Base-by-base conservation (phyloP, 805 yeast genomes). In the Ogataea henricii region DNA sequence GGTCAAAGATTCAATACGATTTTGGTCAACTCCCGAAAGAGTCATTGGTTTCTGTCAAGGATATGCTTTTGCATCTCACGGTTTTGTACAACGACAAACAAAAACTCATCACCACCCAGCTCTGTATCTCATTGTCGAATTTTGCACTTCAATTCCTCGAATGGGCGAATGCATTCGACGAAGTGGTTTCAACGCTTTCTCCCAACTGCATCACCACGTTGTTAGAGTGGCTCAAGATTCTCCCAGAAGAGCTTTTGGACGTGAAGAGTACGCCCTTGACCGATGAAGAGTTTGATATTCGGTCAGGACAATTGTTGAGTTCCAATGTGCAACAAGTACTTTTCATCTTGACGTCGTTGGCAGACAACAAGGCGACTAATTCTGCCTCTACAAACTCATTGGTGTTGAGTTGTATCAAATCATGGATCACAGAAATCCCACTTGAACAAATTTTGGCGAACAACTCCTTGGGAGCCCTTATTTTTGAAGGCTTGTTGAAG, bases 341-440 rank as follows among this genome's bases (percentile, higher is more conserved):
- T 43, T 65, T 76, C 46, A 73, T 89, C 43, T 70, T 92, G 55
- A 73, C 83, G 33, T 73, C 76, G 38, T 73, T 82, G 50, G 72
- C 79, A 6, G 59, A 54, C 45, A 40, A 54, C 16, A 51, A 55
- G 26, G 12, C 54, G 2, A 42, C 56, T 3, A 67, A 66, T 46
- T 55, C 70, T 3, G 53, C 72, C 0, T 70, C 66, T 50, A 58
- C 64, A 43, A 62, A 67, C 52, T 57, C 77, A 2, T 66, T 79
- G 43, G 74, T 89, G 5, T 74, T 92, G 48, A 85, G 82, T 52
- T 87, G 96, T 67, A 71, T 95, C 48, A 83, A 85, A 56, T 86
- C 95, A 17, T 94, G 99, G 99, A 83, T 94, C 50, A 78, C 77
- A 52, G 99, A 95, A 64, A 81, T 89, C 41, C 87, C 92, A 3